Conservation (phyloP, 2,329 filamentous ascomycete species). For the Penicillium sp. region DNA sequence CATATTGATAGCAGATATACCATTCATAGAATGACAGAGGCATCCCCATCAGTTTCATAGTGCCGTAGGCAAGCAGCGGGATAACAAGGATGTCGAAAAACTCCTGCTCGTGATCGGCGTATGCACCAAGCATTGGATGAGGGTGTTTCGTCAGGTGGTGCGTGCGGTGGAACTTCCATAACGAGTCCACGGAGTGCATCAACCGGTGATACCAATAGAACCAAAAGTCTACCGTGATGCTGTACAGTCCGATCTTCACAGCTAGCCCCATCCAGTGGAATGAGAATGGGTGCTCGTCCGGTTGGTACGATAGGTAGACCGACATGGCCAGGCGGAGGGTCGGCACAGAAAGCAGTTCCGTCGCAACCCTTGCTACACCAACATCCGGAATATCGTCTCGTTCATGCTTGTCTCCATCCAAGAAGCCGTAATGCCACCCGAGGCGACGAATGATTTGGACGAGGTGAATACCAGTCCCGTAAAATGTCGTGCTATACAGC, state of each 20-base stretch:
- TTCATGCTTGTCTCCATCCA: conserved; percentile 50
- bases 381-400: conserved; percentile 49
- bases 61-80: conserved; percentile 43
- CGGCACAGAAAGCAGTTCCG: conserved; percentile 37
- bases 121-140: conserved; percentile 45
- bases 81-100: conserved; percentile 47
- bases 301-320: conserved; percentile 33
- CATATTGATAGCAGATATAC: conserved; percentile 51
- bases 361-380: conserved; percentile 38
- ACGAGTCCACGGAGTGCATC: conserved; percentile 44
- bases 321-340: conserved; percentile 37
- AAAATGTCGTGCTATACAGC: conserved; percentile 45
- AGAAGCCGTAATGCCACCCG: conserved; percentile 44
- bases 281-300: conserved; percentile 23
- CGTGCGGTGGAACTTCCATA: conserved; percentile 50
- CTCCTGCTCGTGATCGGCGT: conserved; percentile 48
- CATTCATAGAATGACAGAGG: conserved; percentile 52
- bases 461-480: conserved; percentile 44
- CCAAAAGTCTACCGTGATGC: conserved; percentile 18
- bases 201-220: conserved; percentile 22
- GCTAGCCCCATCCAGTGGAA: conserved; percentile 30
- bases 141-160: conserved; percentile 52
- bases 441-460: conserved; percentile 43
- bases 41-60: conserved; percentile 40
- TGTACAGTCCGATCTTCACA: conserved; percentile 18